Evolutionary conservation across 192 early-diverging fungal species (phyloP), one percentile per base, ranked within the genome.

Genomic region (Backusella tarrabulga): DNA sequence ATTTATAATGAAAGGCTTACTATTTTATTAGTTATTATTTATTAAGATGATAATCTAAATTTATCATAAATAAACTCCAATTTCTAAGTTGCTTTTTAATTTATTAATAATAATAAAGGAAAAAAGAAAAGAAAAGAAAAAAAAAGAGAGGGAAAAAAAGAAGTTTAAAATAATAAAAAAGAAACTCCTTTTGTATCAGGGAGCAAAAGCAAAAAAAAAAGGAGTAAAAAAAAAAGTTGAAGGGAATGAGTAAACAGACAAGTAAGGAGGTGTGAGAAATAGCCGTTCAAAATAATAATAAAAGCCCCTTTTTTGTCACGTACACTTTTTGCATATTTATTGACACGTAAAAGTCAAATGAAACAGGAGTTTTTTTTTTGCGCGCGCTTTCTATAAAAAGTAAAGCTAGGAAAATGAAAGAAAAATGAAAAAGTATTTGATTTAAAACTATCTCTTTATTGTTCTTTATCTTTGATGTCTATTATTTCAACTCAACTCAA

Each of bases 381-480:
- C n/a, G 54, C 54, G 54, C 54, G n/a, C 54, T 56, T 56, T 56
- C 54, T 56, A 56, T 56, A 56, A 56, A 56, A 23, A 56, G 54
- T 26, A 56, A 56, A 26, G 2, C 1, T 32, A 32, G 29, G 29
- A 9, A 23, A 56, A 26, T 29, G 26, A 29, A 29, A 26, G 21
- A 2, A 23, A 5, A 56, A 56, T 21, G 21, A 32, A 32, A 32
- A 32, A 32, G 54, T 60, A 21, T 60, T 60, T 60, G 21, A 60
- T 60, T 60, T 60, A 60, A 60, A 60, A 60, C 21, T 11, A 60
- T 50, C 6, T 50, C 46, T 40, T 40, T 40, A 40, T 40, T 40
- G 9, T 40, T 40, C 38, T 40, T 40, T 40, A 40, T 40, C 38
- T 40, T 32, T 40, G 38, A 11, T 40, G 42, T 44, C 2, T 44